phyloP scores from a whole-genome alignment of 805 yeast species.

The Cyberlindnera maritima region DNA sequence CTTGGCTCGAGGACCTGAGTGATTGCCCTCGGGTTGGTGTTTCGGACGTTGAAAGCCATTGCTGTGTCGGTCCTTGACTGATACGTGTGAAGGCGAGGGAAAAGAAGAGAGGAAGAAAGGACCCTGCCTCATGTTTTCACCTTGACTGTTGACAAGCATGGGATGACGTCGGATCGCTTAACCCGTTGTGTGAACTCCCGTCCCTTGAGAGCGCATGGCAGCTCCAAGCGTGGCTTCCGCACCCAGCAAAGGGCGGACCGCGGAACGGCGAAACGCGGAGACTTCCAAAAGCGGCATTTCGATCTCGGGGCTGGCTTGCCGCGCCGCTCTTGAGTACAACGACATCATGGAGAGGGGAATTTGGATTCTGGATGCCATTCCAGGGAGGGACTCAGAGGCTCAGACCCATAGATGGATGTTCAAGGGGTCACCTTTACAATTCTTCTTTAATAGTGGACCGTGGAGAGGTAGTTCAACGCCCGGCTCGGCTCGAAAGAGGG shows the following conservation, averaged over 20 bases:
- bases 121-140: neutral
- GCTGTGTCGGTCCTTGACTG: neutral
- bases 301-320: too few species aligned
- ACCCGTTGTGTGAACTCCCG: neutral
- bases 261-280: neutral
- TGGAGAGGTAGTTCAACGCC: too few species aligned
- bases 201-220: neutral
- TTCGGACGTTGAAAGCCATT: conserved; percentile 44
- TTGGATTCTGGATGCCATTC: too few species aligned
- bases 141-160: neutral
- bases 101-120: neutral
- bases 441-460: too few species aligned
- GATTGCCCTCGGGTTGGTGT: conserved; percentile 29
- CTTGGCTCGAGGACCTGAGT: conserved; percentile 25
- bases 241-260: neutral
- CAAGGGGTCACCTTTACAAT: too few species aligned
- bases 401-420: too few species aligned
- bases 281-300: neutral
- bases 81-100: neutral
- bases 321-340: too few species aligned
- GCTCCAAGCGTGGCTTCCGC: neutral
- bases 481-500: too few species aligned
- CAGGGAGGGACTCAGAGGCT: too few species aligned
- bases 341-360: too few species aligned
- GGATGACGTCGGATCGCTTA: neutral